Percentiles rank a stretch among this genome's conserved stretches.
Evolutionary conservation across 345 rosid genomes (phyloP).

Genomic region (Salix dunnii): DNA sequence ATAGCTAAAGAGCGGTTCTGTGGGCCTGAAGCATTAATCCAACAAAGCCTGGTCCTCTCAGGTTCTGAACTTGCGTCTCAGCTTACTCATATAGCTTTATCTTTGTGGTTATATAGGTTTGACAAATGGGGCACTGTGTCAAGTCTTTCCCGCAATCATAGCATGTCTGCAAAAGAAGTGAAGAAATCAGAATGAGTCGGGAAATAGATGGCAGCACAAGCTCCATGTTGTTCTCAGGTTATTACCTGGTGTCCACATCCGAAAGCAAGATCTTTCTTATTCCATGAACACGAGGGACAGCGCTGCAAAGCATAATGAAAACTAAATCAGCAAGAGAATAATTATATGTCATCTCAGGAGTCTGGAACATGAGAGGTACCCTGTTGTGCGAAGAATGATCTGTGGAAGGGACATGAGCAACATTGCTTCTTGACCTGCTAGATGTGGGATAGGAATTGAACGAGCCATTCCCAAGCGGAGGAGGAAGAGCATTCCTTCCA

Average conservation of each 20-base stretch:
- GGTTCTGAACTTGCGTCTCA: neutral
- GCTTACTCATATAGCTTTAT: slow-evolving; percentile 28
- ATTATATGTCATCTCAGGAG: neutral
- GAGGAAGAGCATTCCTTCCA: slow-evolving; percentile 18
- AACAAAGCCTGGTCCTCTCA: neutral
- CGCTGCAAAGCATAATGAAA: slow-evolving; percentile 12
- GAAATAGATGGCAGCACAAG: neutral
- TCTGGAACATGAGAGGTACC: neutral
- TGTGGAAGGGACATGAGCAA: neutral
- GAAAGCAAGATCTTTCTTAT: slow-evolving; percentile 37
- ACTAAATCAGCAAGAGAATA: neutral
- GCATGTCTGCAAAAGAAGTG: slow-evolving; percentile 33
- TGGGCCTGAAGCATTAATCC: neutral
- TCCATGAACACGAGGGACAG: slow-evolving; percentile 32
- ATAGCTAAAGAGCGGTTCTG: neutral
- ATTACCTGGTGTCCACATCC: slow-evolving; percentile 44
- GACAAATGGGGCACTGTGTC: slow-evolving; percentile 33
- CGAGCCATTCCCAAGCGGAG: slow-evolving; percentile 6
- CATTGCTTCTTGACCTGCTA: neutral
- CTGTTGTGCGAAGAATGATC: slow-evolving; percentile 9
- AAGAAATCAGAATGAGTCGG: neutral
- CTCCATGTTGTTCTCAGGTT: neutral
- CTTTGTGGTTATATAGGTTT: slow-evolving; percentile 22
- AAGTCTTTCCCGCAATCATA: slow-evolving; percentile 36
- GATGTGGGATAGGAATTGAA: neutral